These are phyloP conservation scores for Calcarisporium arbuscula DNA, from an alignment of 2,329 filamentous ascomycete genomes.

Conservation along the genomic window DNA sequence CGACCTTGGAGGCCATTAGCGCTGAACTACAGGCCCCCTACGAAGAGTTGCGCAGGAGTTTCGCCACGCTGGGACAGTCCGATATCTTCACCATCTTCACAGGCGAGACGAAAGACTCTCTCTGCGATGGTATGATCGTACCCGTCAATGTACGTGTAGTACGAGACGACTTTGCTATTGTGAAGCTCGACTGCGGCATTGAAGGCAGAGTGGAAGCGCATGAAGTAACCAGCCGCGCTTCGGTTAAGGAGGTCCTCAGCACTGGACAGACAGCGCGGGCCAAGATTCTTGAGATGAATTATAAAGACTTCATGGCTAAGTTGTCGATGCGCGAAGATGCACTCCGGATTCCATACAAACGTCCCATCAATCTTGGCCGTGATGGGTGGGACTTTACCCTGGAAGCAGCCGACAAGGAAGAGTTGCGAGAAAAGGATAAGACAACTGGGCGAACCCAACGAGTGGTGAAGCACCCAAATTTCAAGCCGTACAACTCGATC, in stretches of 20 bases:
- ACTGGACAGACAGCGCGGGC: conserved; percentile 80
- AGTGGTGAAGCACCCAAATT: conserved; percentile 96
- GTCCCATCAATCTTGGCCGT: conserved; percentile 62
- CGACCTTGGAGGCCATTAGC: conserved; percentile 91
- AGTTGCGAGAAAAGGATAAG: conserved; percentile 79
- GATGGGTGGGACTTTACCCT: conserved; percentile 83
- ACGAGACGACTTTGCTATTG: conserved; percentile 88
- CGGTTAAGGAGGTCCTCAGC: conserved; percentile 67
- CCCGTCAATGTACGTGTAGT: conserved; percentile 83
- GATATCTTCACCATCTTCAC: conserved; percentile 96
- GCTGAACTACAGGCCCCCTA: conserved; percentile 89
- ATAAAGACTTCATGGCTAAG: conserved; percentile 76
- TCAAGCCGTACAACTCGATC: conserved; percentile 84
- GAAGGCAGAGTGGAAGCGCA: conserved; percentile 80
- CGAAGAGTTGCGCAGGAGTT: conserved; percentile 84
- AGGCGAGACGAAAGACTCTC: conserved; percentile 78
- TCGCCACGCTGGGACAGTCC: conserved; percentile 60
- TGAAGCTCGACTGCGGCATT: conserved; percentile 87
- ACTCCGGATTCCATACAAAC: conserved; percentile 65
- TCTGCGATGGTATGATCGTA: conserved; percentile 87
- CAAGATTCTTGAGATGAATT: conserved; percentile 82
- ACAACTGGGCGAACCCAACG: conserved; percentile 79
- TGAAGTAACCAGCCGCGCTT: conserved; percentile 69
- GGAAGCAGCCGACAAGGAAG: conserved; percentile 76
- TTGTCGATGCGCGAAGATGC: conserved; percentile 79